phyloP scores from a whole-genome alignment of 495 filamentous ascomycete species.

The Hypoxylon cercidicola region DNA sequence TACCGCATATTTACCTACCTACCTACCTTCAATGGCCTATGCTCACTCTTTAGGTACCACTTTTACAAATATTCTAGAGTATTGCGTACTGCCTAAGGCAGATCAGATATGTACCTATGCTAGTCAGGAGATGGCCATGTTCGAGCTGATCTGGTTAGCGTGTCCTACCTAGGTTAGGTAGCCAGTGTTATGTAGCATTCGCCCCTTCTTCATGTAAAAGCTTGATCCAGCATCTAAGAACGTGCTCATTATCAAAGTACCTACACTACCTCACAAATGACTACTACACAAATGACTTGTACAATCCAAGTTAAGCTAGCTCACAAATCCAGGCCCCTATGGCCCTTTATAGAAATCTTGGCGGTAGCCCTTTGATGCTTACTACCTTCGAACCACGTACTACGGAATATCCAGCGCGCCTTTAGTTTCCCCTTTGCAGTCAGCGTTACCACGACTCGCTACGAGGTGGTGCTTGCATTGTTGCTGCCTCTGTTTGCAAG shows the following conservation, averaged over 20 bases:
- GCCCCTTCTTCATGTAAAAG: background rate
- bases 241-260: no score
- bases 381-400: background rate
- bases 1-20: no score
- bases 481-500: background rate
- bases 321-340: conserved; percentile 18
- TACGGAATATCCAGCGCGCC: background rate
- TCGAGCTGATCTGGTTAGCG: conserved; percentile 3
- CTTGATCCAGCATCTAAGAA: background rate
- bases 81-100: background rate
- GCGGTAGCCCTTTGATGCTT: conserved; percentile 1
- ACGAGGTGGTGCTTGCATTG: background rate
- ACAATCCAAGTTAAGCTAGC: conserved; percentile 9
- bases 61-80: no score
- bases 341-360: conserved; percentile 15
- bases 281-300: background rate
- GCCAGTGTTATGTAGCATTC: no score
- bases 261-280: no score
- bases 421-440: background rate
- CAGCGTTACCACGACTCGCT: background rate
- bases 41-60: no score
- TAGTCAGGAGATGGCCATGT: background rate
- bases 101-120: background rate
- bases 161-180: background rate
- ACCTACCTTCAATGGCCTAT: no score